phyloP scores from a whole-genome alignment of 768 basidiomycete species.

The Chalciporus pseudorubinellus region DNA sequence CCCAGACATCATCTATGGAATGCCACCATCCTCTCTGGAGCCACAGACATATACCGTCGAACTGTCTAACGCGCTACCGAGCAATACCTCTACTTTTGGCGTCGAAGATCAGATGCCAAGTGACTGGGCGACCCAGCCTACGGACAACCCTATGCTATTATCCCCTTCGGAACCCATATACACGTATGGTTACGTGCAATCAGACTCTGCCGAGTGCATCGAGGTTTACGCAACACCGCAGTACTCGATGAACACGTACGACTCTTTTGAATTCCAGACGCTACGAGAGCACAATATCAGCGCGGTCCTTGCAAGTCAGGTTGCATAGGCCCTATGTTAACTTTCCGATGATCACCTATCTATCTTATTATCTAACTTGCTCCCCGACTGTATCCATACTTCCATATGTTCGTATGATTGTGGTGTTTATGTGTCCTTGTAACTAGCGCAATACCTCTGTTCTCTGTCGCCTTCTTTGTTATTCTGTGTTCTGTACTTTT shows the following conservation, averaged over 20 bases:
- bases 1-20: conserved; percentile 14
- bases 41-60: conserved; percentile 22
- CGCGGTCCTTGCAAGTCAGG: conserved; percentile 19
- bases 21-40: conserved; percentile 8
- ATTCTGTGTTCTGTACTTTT: conserved; percentile 15
- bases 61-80: conserved; percentile 7
- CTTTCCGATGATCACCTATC: conserved; percentile 2
- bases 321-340: conserved; percentile 11
- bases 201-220: conserved; percentile 17
- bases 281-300: conserved; percentile 28
- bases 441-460: conserved; percentile 9
- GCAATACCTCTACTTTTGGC: conserved; percentile 13
- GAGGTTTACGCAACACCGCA: conserved; percentile 17
- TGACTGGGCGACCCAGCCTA: conserved; percentile 15
- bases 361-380: conserved; percentile 27
- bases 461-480: too few species aligned
- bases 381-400: conserved; percentile 28
- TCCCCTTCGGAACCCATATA: conserved; percentile 17
- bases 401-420: conserved; percentile 1
- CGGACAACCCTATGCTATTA: conserved; percentile 15
- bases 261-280: conserved; percentile 34
- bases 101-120: conserved; percentile 7
- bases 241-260: conserved; percentile 22
- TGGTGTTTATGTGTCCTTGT: conserved; percentile 10
- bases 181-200: conserved; percentile 19